These are phyloP conservation scores for Neonectria sp. DNA, from an alignment of 2,329 filamentous ascomycete genomes.

Conservation along the genomic window DNA sequence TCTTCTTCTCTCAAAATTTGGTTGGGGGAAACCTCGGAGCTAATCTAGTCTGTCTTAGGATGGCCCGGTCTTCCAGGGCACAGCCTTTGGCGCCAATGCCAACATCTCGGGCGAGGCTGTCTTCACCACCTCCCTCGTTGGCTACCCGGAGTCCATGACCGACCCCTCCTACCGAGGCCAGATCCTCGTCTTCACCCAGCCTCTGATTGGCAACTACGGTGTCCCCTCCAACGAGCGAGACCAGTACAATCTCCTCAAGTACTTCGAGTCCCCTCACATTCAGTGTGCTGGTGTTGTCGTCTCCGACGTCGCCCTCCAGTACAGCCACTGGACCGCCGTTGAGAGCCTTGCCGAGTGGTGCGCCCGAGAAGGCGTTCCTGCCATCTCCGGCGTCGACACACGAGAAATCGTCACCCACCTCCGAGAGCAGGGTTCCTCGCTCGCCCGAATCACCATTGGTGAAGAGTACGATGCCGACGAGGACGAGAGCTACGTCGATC, in stretches of 20 bases:
- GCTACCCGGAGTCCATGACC: slow-evolving; percentile 96
- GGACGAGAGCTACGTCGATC: slow-evolving; percentile 96
- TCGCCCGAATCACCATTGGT: slow-evolving; percentile 93
- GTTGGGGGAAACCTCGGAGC: slow-evolving; percentile 1
- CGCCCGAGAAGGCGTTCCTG: slow-evolving; percentile 93
- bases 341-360: slow-evolving; percentile 96
- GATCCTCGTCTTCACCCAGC: slow-evolving; percentile 98
- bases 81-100: slow-evolving; percentile 94
- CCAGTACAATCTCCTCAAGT: slow-evolving; percentile 91
- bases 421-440: slow-evolving; percentile 95
- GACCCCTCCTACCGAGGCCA: slow-evolving; percentile 92
- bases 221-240: slow-evolving; percentile 91
- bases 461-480: slow-evolving; percentile 99
- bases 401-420: slow-evolving; percentile 96
- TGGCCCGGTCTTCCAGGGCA: slow-evolving; percentile 96
- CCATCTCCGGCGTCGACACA: slow-evolving; percentile 97
- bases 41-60: slow-evolving; percentile 67
- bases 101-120: slow-evolving; percentile 99
- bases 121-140: slow-evolving; percentile 97
- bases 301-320: slow-evolving; percentile 91
- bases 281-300: slow-evolving; percentile 97
- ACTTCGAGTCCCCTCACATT: slow-evolving; percentile 98
- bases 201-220: slow-evolving; percentile 98
- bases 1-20: slow-evolving; percentile 1
- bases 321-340: slow-evolving; percentile 99